Evolutionary conservation across 2,329 filamentous ascomycete genomes (phyloP).

Genomic region (Orbilia ellipsospora): DNA sequence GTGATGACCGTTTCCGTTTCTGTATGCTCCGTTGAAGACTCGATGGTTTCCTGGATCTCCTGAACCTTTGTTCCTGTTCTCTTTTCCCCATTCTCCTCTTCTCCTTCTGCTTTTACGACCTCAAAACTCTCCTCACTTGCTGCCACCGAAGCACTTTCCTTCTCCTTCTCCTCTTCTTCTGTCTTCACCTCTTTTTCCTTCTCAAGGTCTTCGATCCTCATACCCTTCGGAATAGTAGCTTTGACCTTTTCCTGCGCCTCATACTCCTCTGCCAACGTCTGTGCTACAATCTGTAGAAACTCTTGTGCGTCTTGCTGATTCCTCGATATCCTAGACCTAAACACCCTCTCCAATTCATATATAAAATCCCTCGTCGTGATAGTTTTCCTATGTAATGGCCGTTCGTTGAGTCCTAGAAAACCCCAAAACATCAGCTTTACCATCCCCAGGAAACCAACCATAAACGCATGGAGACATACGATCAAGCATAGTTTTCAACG

Average conservation of each 20-base stretch:
- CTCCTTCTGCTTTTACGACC: slow-evolving; percentile 19
- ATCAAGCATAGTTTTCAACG: slow-evolving; percentile 92
- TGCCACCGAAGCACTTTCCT: slow-evolving; percentile 4
- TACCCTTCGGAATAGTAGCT: slow-evolving; percentile 35
- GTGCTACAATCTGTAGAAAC: slow-evolving; percentile 91
- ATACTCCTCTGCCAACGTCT: slow-evolving; percentile 93
- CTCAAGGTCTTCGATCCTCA: slow-evolving; percentile 10
- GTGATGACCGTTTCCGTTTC: slow-evolving; percentile 30
- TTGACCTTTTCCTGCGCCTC: slow-evolving; percentile 68
- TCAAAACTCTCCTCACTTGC: slow-evolving; percentile 50
- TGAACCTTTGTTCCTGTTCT: background rate
- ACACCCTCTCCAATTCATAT: slow-evolving; percentile 82
- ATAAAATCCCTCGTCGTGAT: slow-evolving; percentile 90
- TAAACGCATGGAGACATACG: slow-evolving; percentile 40
- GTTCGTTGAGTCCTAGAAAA: slow-evolving; percentile 77
- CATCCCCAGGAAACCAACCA: background rate
- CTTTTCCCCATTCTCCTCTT: slow-evolving; percentile 25
- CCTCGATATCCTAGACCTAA: slow-evolving; percentile 87
- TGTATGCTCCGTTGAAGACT: slow-evolving; percentile 21
- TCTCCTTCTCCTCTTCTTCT: slow-evolving; percentile 18
- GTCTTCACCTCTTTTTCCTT: slow-evolving; percentile 8
- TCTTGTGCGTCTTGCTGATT: slow-evolving; percentile 98
- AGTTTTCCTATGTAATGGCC: slow-evolving; percentile 91
- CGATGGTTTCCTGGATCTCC: slow-evolving; percentile 17
- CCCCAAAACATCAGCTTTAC: slow-evolving; percentile 58